Evolutionary conservation across 495 filamentous ascomycete genomes (phyloP).

Genomic region (Penicillium bialowiezense): DNA sequence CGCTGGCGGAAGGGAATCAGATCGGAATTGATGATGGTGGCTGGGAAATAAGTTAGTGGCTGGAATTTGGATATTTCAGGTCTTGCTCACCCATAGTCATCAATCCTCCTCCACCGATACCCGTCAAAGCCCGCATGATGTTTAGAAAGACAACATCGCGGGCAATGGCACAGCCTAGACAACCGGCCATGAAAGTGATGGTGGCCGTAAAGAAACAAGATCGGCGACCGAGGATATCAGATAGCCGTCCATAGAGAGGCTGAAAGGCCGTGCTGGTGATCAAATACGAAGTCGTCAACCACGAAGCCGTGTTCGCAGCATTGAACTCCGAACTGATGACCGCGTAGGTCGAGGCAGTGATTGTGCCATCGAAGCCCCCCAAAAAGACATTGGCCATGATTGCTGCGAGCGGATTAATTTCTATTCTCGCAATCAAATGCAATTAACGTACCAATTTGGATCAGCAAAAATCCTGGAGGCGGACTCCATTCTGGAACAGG

Average conservation of each 20-base stretch:
- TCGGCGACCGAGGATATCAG: slow-evolving; percentile 44
- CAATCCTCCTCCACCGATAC: slow-evolving; percentile 58
- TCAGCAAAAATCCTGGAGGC: slow-evolving; percentile 42
- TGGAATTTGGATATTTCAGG: too few relatives aligned
- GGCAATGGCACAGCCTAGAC: slow-evolving; percentile 47
- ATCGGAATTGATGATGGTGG: slow-evolving; percentile 64
- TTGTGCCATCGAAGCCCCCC: slow-evolving; percentile 63
- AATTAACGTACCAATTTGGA: slow-evolving; percentile 37
- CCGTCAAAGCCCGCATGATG: slow-evolving; percentile 72
- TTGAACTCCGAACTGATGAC: slow-evolving; percentile 69
- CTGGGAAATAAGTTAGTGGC: slow-evolving; percentile 21
- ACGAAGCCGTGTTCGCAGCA: slow-evolving; percentile 58
- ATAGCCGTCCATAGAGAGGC: slow-evolving; percentile 46
- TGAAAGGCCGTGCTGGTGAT: slow-evolving; percentile 65
- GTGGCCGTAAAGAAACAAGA: slow-evolving; percentile 43
- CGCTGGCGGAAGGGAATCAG: slow-evolving; percentile 61
- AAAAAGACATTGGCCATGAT: slow-evolving; percentile 68
- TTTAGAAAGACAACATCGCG: slow-evolving; percentile 64
- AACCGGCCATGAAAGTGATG: slow-evolving; percentile 42
- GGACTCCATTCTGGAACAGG: slow-evolving; percentile 31
- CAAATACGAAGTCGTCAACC: slow-evolving; percentile 64
- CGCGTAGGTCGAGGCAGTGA: slow-evolving; percentile 63
- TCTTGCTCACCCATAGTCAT: slow-evolving; percentile 59
- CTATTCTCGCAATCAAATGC: neutral
- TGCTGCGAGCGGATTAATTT: slow-evolving; percentile 23